These are phyloP conservation scores for Grosmannia clavigera DNA, from an alignment of 2,329 filamentous ascomycete species.

Conservation along the genomic window DNA sequence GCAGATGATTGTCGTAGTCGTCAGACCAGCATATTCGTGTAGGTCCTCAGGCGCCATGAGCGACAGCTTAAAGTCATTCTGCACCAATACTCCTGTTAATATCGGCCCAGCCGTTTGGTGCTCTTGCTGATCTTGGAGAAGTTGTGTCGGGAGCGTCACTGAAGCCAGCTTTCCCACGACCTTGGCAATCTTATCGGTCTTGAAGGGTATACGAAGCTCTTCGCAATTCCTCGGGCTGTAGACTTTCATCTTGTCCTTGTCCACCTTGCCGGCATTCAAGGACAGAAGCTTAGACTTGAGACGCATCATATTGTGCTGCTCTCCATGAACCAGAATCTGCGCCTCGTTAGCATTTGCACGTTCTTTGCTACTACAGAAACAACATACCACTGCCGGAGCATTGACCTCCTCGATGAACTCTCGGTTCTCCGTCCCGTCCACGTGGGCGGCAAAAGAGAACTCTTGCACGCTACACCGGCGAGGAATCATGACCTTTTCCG, in stretches of 20 bases:
- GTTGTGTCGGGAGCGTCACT: constrained; percentile 51
- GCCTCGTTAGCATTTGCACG: constrained; percentile 7
- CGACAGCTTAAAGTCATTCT: constrained; percentile 95
- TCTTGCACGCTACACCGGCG: constrained; percentile 87
- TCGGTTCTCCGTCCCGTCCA: constrained; percentile 88
- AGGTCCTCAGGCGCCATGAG: constrained; percentile 95
- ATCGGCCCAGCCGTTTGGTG: constrained; percentile 31
- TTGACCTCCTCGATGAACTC: constrained; percentile 93
- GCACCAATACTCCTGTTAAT: constrained; percentile 82
- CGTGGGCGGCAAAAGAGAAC: constrained; percentile 90
- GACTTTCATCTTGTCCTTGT: constrained; percentile 78
- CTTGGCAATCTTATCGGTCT: constrained; percentile 87
- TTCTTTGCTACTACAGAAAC: not conserved
- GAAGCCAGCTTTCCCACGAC: constrained; percentile 89
- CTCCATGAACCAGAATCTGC: constrained; percentile 89
- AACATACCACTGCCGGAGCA: constrained; percentile 74
- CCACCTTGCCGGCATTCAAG: constrained; percentile 69
- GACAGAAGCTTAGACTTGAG: constrained; percentile 89
- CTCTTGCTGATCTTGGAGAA: constrained; percentile 4
- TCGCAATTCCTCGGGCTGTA: constrained; percentile 92
- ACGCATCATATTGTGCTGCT: constrained; percentile 96
- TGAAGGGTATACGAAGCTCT: constrained; percentile 88
- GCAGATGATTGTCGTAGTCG: constrained; percentile 87
- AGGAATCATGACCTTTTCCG: constrained; percentile 85
- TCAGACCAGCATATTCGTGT: constrained; percentile 91